A percentile compares a stretch with the other conserved stretches of the same genome.
phyloP scores from a whole-genome alignment of 441 rosid species.

The Jatropha multifida region DNA sequence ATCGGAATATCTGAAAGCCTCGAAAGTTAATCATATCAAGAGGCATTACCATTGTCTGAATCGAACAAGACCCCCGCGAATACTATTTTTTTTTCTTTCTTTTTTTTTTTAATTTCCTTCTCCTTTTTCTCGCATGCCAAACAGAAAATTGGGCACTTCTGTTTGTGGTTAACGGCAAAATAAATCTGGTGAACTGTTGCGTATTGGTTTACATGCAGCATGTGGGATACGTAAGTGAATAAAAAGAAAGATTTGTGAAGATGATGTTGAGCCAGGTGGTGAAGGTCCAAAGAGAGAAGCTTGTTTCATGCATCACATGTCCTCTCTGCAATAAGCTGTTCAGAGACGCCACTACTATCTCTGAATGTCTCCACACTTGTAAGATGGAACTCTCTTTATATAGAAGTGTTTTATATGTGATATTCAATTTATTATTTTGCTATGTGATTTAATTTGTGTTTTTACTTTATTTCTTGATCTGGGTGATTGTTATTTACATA shows the following conservation, averaged over 20 bases:
- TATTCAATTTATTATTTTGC: background rate
- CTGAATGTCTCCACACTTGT: conserved; percentile 78
- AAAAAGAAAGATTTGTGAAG: background rate
- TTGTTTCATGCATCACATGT: conserved; percentile 66
- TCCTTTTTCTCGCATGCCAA: conserved; percentile 22
- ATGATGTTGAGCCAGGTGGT: conserved; percentile 35
- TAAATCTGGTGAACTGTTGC: conserved; percentile 12
- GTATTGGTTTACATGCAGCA: conserved; percentile 27
- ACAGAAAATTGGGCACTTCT: background rate
- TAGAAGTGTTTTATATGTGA: background rate
- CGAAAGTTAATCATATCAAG: conserved; percentile 20
- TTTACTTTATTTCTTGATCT: conserved; percentile 3
- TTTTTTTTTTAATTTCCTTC: background rate
- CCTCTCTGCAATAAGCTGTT: conserved; percentile 59
- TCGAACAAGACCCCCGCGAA: background rate
- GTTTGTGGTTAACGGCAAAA: background rate
- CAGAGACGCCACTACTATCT: conserved; percentile 62
- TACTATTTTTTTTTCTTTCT: too few species aligned
- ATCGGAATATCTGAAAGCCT: background rate
- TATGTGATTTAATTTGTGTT: background rate
- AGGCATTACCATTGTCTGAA: conserved; percentile 15
- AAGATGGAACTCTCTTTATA: conserved; percentile 18
- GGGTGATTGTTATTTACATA: conserved; percentile 8
- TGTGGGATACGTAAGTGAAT: conserved; percentile 25
- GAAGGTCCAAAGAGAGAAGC: conserved; percentile 41